phyloP scores from a whole-genome alignment of 1,284 basidiomycete species.

The Hemileia vastatrix region DNA sequence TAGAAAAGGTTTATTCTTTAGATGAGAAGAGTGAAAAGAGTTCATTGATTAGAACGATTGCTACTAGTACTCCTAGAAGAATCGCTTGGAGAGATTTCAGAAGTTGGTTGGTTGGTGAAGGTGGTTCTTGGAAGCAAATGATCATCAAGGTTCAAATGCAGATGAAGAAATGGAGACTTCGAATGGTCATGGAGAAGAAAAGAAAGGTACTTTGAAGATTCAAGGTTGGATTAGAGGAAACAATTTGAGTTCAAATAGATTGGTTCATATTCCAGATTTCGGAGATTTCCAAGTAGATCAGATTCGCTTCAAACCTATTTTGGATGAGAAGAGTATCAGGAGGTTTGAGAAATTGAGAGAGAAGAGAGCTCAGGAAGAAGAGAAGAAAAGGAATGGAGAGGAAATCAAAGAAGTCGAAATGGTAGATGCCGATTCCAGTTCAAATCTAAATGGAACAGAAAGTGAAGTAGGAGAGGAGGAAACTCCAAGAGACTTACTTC shows the following conservation, averaged over 20 bases:
- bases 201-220: slow-evolving; percentile 55
- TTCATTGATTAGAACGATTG: slow-evolving; percentile 51
- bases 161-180: slow-evolving; percentile 42
- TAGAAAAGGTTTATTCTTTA: slow-evolving; percentile 52
- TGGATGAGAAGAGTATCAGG: not conserved
- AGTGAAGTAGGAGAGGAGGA: slow-evolving; percentile 41
- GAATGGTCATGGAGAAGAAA: slow-evolving; percentile 30
- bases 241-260: slow-evolving; percentile 66
- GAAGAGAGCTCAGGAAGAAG: slow-evolving; percentile 9
- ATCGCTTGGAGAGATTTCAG: slow-evolving; percentile 74
- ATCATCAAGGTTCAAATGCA: slow-evolving; percentile 49
- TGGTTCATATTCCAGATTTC: slow-evolving; percentile 76
- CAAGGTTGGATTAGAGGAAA: slow-evolving; percentile 76
- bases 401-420: no score
- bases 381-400: not conserved
- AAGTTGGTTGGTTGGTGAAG: slow-evolving; percentile 68
- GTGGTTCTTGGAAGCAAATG: slow-evolving; percentile 36
- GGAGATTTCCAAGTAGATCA: slow-evolving; percentile 80
- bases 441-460: slow-evolving; percentile 15
- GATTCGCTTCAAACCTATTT: slow-evolving; percentile 47
- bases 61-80: slow-evolving; percentile 47
- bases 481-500: slow-evolving; percentile 37
- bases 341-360: not conserved
- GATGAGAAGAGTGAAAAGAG: slow-evolving; percentile 57
- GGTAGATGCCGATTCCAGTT: slow-evolving; percentile 6